A percentile compares a stretch with the other conserved stretches of the same genome.
These are phyloP conservation scores for Termitomyces sp. DNA, from an alignment of 768 basidiomycete genomes.

Conservation along the genomic window DNA sequence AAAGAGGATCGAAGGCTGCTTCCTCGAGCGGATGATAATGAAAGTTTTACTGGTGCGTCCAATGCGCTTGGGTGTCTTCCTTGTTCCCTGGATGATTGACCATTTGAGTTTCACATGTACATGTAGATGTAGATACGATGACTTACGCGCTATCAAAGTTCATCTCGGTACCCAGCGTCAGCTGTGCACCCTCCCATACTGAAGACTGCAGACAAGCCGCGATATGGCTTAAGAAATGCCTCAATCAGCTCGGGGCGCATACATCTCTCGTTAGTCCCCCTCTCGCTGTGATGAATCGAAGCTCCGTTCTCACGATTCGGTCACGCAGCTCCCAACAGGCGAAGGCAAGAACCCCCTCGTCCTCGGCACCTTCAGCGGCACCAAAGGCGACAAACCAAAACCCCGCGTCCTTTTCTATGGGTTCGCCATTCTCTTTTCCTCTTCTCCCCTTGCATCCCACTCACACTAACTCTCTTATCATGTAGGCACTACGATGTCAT, in stretches of 20 bases:
- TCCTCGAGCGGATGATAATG: background rate
- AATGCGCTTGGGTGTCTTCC: no score
- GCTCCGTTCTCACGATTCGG: background rate
- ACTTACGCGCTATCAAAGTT: constrained; percentile 82
- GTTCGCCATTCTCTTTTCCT: constrained; percentile 34
- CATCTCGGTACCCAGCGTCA: constrained; percentile 85
- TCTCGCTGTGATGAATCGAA: background rate
- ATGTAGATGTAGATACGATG: constrained; percentile 56
- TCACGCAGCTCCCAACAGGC: constrained; percentile 65
- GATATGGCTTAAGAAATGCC: constrained; percentile 86
- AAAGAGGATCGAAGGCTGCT: constrained; percentile 14
- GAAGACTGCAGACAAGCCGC: constrained; percentile 95
- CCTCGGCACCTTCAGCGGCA: constrained; percentile 81
- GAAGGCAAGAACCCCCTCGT: constrained; percentile 86
- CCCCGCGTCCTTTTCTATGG: constrained; percentile 91
- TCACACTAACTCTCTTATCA: background rate
- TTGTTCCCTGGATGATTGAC: no score
- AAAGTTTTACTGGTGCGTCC: constrained; percentile 12
- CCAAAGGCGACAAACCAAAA: constrained; percentile 53
- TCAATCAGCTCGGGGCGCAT: constrained; percentile 85
- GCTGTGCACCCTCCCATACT: constrained; percentile 58
- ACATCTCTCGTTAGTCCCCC: constrained; percentile 60
- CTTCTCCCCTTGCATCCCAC: background rate
- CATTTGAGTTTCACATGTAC: background rate
- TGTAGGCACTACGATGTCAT: constrained; percentile 96